A percentile compares a stretch with the other conserved stretches of the same genome.
Evolutionary conservation across 2,329 filamentous ascomycete species (phyloP).

Genomic region (Fusarium nygamai): DNA sequence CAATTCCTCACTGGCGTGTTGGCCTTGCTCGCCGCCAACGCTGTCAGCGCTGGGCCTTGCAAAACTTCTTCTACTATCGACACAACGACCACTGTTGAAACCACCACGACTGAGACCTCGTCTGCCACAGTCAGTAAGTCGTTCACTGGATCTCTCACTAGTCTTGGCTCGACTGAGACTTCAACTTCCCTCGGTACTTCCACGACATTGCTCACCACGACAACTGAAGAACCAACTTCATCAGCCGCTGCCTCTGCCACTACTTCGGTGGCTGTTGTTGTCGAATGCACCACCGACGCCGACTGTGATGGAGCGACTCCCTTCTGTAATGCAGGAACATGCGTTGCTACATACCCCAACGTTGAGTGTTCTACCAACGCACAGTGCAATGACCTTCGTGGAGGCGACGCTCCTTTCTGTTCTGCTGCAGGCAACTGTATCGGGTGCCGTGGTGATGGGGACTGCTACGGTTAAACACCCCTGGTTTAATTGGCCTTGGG

Average conservation of each 20-base stretch:
- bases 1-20: background rate
- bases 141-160: background rate
- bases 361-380: background rate
- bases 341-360: background rate
- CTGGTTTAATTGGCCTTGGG: background rate
- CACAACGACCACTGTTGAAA: background rate
- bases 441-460: background rate
- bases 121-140: background rate
- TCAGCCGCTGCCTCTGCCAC: too few relatives aligned
- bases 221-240: too few relatives aligned
- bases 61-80: background rate
- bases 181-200: too few relatives aligned
- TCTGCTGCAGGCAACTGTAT: background rate
- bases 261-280: too few relatives aligned
- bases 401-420: background rate
- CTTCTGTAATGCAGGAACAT: background rate
- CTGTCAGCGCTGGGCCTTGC: too few relatives aligned
- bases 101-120: background rate
- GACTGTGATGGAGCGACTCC: background rate
- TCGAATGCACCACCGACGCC: too few relatives aligned
- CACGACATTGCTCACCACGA: too few relatives aligned
- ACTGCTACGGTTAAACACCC: background rate
- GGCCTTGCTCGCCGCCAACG: too few relatives aligned
- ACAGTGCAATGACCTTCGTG: background rate
- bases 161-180: background rate